Base-by-base conservation (phyloP, 106 monocot species). In the Amphibolis antarctica region DNA sequence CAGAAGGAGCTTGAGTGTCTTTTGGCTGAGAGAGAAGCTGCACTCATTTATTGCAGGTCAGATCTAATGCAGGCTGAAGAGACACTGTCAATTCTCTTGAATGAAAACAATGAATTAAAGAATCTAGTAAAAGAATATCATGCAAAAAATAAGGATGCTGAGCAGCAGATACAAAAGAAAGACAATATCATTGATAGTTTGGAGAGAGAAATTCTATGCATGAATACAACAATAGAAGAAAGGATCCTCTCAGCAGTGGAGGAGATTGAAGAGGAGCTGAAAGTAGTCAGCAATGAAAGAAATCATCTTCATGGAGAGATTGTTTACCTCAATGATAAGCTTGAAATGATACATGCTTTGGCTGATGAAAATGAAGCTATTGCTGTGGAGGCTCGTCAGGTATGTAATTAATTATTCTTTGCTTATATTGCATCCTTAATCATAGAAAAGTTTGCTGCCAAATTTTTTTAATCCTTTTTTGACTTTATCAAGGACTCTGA, bases 341-440 rank as follows among this genome's bases (percentile, higher is more conserved):
- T 85, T 72, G 88, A 85, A 12, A 76, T 82, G 79, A 65, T 67
- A 29, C 74, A 72, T 66, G 62, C 88, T 57, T 74, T 89, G 64
- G 88, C 79, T 75, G 88, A 89, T 75, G 88, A 89, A 73, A 89
- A 82, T 66, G 88, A 89, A 85, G 88, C 88, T 24, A 64, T 82
- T 75, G 81, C 85, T 36, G 68, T 85, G 57, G 88, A 89, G 65
- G 81, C 85, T 53, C 71, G 75, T 25, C 84, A 85, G 56, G 88
- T 89, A 79, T 29, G 65, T 45, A 45, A 22, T 62, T 9, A 29
- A 28, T 4, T 36, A 36, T 7, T n/a, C 36, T 36, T 36, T 36
- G 36, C 7, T 36, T 36, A 36, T 36, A 7, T 7, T 36, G 36
- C 7, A 7, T 36, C 2, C 7, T 4, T 36, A 4, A 36, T 36